These are phyloP conservation scores for Fusarium neocosmosporiellum DNA, from an alignment of 2,329 filamentous ascomycete species.

Conservation along the genomic window DNA sequence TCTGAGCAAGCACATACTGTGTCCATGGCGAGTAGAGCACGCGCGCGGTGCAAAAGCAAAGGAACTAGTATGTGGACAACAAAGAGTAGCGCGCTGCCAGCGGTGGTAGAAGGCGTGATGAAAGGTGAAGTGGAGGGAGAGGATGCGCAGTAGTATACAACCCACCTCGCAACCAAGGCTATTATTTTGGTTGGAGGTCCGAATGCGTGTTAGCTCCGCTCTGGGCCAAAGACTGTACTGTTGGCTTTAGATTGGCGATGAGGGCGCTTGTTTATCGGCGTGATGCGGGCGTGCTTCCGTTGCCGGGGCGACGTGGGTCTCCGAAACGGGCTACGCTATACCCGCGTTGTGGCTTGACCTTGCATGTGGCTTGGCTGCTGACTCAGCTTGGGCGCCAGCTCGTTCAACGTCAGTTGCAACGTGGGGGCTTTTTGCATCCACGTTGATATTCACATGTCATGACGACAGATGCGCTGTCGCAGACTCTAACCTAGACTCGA, in stretches of 20 bases:
- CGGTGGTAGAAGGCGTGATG: conserved; percentile 42
- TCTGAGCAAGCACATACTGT: conserved; percentile 37
- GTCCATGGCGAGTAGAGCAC: conserved; percentile 46
- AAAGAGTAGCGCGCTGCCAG: conserved; percentile 52
- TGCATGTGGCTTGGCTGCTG: conserved; percentile 9
- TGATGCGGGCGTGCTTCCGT: conserved; percentile 13
- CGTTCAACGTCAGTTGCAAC: conserved; percentile 11
- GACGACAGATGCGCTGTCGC: conserved; percentile 37
- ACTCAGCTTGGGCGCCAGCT: conserved; percentile 10
- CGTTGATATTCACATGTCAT: conserved; percentile 39
- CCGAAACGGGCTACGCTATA: not conserved
- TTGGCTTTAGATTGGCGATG: conserved; percentile 40
- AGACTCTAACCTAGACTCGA: conserved; percentile 23
- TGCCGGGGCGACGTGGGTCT: conserved; percentile 29
- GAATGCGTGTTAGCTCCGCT: conserved; percentile 37
- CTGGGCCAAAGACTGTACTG: not conserved
- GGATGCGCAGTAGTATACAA: conserved; percentile 19
- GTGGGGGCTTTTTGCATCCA: conserved; percentile 26
- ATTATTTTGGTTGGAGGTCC: conserved; percentile 40
- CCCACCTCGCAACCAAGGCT: conserved; percentile 34
- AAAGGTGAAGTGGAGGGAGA: conserved; percentile 15
- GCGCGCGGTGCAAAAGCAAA: conserved; percentile 36
- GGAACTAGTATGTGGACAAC: conserved; percentile 46
- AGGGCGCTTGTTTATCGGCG: conserved; percentile 40
- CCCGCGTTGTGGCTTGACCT: conserved; percentile 5